phyloP scores from a whole-genome alignment of 2,329 filamentous ascomycete species.

The Colletotrichum echinochloae region DNA sequence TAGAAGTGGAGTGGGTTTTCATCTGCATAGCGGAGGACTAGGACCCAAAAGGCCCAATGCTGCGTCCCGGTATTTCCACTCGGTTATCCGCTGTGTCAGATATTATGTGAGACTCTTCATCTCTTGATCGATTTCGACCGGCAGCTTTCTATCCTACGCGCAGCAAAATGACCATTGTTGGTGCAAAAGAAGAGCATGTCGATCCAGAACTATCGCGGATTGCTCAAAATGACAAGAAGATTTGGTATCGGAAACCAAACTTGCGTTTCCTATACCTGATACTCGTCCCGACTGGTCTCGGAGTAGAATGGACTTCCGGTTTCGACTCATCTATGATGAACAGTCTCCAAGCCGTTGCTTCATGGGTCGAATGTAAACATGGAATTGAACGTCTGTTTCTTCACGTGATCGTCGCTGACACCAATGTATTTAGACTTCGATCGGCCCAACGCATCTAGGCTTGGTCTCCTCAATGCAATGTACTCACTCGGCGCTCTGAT shows the following conservation, averaged over 20 bases:
- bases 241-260: constrained; percentile 56
- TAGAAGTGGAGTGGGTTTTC: not conserved
- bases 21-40: constrained; percentile 8
- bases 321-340: constrained; percentile 60
- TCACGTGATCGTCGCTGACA: not conserved
- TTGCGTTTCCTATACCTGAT: constrained; percentile 54
- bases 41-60: not conserved
- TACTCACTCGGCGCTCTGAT: constrained; percentile 62
- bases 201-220: constrained; percentile 52
- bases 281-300: constrained; percentile 54
- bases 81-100: not conserved
- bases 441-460: constrained; percentile 52
- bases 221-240: constrained; percentile 49
- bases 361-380: constrained; percentile 52
- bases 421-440: constrained; percentile 50
- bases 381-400: not conserved
- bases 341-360: constrained; percentile 53
- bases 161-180: constrained; percentile 49
- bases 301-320: constrained; percentile 58
- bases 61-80: constrained; percentile 23
- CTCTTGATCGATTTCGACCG: not conserved
- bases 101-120: not conserved
- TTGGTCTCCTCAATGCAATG: constrained; percentile 54
- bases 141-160: not conserved
- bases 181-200: constrained; percentile 50